Evolutionary conservation across 108 stramenopile species (phyloP).

Genomic region (Schizochytrium sp.): DNA sequence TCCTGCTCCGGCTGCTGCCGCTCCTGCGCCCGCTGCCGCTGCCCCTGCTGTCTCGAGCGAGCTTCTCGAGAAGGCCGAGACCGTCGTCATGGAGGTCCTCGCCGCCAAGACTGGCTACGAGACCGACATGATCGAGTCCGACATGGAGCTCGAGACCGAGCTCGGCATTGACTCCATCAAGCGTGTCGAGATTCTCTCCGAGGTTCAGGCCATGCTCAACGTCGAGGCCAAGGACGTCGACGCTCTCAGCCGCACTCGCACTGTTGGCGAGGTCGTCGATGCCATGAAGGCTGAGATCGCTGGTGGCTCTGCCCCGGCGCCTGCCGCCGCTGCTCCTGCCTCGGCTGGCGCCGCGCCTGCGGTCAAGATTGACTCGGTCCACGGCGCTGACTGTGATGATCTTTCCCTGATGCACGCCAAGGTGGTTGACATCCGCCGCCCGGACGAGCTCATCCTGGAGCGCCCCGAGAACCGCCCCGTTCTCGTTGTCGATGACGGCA

Average conservation of each 20-base stretch:
- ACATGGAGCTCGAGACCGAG: background rate
- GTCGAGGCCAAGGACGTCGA: background rate
- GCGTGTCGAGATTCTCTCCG: background rate
- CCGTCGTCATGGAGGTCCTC: background rate
- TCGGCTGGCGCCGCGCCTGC: background rate
- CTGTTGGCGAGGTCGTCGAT: background rate
- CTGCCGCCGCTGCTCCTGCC: background rate
- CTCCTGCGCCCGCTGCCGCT: background rate
- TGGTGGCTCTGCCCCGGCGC: background rate
- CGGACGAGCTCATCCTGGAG: background rate
- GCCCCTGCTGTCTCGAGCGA: background rate
- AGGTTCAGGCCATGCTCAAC: background rate
- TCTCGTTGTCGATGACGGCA: background rate
- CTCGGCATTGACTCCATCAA: background rate
- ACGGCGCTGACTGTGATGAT: background rate
- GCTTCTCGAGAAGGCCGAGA: background rate
- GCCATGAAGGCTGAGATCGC: background rate
- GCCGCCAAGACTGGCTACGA: background rate
- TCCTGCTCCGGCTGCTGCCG: no score
- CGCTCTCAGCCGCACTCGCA: background rate
- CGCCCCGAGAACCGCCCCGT: background rate
- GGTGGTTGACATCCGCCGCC: background rate
- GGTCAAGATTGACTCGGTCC: background rate
- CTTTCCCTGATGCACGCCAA: background rate
- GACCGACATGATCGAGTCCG: background rate